Percentiles rank a stretch among this genome's conserved stretches.
Evolutionary conservation across 2,329 filamentous ascomycete genomes (phyloP).

Genomic region (Colletotrichum neosansevieriae): DNA sequence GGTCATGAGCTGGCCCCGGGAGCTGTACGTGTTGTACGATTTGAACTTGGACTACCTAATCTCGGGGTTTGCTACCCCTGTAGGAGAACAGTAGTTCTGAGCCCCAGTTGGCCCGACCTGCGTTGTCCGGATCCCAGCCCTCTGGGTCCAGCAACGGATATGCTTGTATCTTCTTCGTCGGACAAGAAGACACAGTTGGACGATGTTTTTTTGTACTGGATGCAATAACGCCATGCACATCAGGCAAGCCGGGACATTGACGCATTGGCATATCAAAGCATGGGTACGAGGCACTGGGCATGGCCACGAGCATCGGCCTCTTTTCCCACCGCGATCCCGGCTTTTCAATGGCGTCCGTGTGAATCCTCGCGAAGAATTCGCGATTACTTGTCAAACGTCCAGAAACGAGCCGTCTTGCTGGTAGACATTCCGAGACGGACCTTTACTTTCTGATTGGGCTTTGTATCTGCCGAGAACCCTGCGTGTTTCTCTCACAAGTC

Average conservation of each 20-base stretch:
- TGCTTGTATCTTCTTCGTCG: background rate
- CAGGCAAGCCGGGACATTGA: too few relatives aligned
- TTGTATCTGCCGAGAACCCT: background rate
- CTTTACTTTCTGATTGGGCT: background rate
- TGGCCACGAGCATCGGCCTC: background rate
- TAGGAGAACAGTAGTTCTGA: background rate
- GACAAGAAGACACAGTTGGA: too few relatives aligned
- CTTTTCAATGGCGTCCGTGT: conserved; percentile 9
- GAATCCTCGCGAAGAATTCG: conserved; percentile 16
- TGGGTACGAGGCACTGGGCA: too few relatives aligned
- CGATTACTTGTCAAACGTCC: background rate
- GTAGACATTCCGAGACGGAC: background rate
- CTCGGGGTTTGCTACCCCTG: conserved; percentile 3
- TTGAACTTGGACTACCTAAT: conserved; percentile 3
- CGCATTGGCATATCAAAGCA: too few relatives aligned
- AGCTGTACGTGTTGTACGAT: conserved; percentile 14
- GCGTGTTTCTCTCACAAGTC: too few relatives aligned
- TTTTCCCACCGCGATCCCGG: background rate
- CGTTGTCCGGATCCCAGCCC: too few relatives aligned
- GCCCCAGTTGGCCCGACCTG: too few relatives aligned
- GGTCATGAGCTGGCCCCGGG: background rate
- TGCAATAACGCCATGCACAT: background rate
- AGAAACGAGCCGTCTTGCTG: background rate
- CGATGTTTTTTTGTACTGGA: too few relatives aligned
- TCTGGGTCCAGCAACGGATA: background rate